Evolutionary conservation across 306 rosid species (phyloP), one percentile per base, ranked within the genome.

Genomic region (Fagus crenata): DNA sequence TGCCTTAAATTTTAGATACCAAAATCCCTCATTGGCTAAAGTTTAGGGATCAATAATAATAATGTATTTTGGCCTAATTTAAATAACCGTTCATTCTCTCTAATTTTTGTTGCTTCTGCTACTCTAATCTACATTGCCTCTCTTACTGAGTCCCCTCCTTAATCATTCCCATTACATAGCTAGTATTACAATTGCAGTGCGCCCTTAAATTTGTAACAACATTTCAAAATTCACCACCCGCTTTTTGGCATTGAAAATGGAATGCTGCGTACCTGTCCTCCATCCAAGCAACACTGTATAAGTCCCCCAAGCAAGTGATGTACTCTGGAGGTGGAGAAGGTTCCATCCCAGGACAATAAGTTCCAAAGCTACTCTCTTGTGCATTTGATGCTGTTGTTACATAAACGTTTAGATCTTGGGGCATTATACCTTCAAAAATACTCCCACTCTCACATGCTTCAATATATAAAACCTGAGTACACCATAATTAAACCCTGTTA

Each of bases 381-480:
- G 98, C 97, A 76, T 92, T 95, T 0, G 98, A 95, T 8, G 97
- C 98, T 5, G 98, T 95, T 18, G 91, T 86, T 13, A 90, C 93
- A 72, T 90, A 95, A 64, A 95, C 79, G 59, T 95, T 81, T 1
- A 95, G 54, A 82, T 92, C 92, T 4, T 78, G 84, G 0, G 97
- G 97, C 96, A 95, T 89, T 81, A 95, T 81, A 11, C 98, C 98
- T 79, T 92, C 97, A 28, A 95, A 95, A 43, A 95, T 2, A 68
- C 98, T 95, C 60, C 98, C 98, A 86, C 98, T 95, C 80, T 95
- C 98, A 61, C 98, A 95, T 14, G 98, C 97, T 84, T 95, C 98
- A 56, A 95, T 76, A 76, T 95, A 95, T 49, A 95, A 71, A n/a
- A 95, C 92, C 98, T 95, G 76, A 86, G 80, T 37, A 15, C 28